Evolutionary conservation across 106 monocot species (phyloP).

Genomic region (Acanthochlamys bracteata): DNA sequence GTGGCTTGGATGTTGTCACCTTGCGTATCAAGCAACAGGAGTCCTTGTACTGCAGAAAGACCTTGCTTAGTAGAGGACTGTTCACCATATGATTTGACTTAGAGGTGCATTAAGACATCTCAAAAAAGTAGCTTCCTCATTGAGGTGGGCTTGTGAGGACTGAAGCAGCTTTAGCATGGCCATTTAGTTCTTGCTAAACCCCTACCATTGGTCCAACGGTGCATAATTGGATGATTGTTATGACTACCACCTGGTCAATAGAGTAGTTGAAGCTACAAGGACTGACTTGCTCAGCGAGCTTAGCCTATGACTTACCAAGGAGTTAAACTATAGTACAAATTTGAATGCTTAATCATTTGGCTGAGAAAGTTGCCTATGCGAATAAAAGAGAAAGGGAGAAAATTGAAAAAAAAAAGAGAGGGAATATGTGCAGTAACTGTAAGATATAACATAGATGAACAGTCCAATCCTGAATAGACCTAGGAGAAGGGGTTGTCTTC

Average conservation of each 20-base stretch:
- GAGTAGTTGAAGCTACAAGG: not conserved
- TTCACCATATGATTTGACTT: not conserved
- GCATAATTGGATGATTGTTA: not conserved
- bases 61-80: not conserved
- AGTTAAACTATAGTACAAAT: not conserved
- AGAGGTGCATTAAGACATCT: not conserved
- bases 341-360: not conserved
- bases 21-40: not conserved
- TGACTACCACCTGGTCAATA: not conserved
- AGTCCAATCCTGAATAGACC: not conserved
- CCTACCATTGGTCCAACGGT: not conserved
- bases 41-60: not conserved
- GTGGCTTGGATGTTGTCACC: not conserved
- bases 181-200: not conserved
- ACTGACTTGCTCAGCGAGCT: not conserved
- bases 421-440: too few relatives aligned
- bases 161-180: not conserved
- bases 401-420: too few relatives aligned
- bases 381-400: not conserved
- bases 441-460: not conserved
- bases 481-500: constrained; percentile 21
- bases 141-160: not conserved
- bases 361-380: not conserved
- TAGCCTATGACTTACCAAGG: not conserved
- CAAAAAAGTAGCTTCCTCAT: not conserved